These are phyloP conservation scores for Leishmania major DNA, from an alignment of 208 protist species.

Conservation along the genomic window DNA sequence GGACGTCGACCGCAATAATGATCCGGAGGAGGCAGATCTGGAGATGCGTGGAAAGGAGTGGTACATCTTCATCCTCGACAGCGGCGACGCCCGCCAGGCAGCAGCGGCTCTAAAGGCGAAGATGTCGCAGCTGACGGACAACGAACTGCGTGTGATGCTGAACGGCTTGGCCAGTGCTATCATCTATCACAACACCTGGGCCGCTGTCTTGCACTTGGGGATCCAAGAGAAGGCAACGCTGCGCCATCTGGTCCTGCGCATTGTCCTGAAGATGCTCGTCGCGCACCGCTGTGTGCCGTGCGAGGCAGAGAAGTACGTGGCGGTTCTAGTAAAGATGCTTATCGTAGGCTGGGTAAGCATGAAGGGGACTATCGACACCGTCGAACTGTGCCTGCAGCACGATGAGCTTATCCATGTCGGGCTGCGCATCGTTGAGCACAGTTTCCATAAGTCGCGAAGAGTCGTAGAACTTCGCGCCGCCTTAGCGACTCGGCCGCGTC, in stretches of 20 bases:
- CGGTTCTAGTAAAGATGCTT: slow-evolving; percentile 50
- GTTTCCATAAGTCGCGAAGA: not conserved
- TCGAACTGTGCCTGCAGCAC: slow-evolving; percentile 57
- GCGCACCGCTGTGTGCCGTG: slow-evolving; percentile 4
- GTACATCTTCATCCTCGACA: not conserved
- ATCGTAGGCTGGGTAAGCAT: slow-evolving; percentile 57
- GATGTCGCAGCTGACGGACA: slow-evolving; percentile 6
- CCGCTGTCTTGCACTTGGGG: not conserved
- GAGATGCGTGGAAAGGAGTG: not conserved
- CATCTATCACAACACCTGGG: slow-evolving; percentile 1
- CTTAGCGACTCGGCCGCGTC: slow-evolving; percentile 39
- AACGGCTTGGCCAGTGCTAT: slow-evolving; percentile 2
- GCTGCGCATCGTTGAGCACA: slow-evolving; percentile 32
- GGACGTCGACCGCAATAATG: not conserved
- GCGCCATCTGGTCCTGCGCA: slow-evolving; percentile 64
- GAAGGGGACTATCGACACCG: slow-evolving; percentile 42
- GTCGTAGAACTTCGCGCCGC: slow-evolving; percentile 25
- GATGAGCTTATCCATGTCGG: slow-evolving; percentile 51
- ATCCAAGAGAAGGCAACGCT: slow-evolving; percentile 20
- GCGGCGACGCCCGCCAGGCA: not conserved
- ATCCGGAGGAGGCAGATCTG: not conserved
- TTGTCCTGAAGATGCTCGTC: slow-evolving; percentile 50
- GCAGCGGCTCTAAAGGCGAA: slow-evolving; percentile 36
- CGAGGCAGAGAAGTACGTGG: slow-evolving; percentile 40
- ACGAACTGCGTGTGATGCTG: not conserved